A percentile compares a stretch with the other conserved stretches of the same genome.
Evolutionary conservation across 1,139 yeast species (phyloP).

Genomic region (Hyphopichia khmerensis): DNA sequence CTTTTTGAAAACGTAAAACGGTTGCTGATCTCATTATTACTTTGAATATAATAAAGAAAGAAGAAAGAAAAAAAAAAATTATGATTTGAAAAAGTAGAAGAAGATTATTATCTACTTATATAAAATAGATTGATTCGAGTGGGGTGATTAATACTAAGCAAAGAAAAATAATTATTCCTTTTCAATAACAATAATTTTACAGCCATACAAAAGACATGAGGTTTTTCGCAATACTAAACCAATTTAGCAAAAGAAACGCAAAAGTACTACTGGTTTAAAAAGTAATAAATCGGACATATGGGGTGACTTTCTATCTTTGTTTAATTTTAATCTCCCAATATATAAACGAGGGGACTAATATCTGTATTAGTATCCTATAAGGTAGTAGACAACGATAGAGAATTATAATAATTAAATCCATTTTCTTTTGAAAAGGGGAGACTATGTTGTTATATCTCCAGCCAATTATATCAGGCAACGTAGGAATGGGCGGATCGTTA

Average conservation of each 20-base stretch:
- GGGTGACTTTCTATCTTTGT: background rate
- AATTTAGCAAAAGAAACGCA: too few relatives aligned
- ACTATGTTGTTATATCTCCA: background rate
- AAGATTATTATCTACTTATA: background rate
- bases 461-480: background rate
- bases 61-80: background rate
- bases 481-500: background rate
- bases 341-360: too few relatives aligned
- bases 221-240: too few relatives aligned
- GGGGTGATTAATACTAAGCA: background rate
- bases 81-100: background rate
- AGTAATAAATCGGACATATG: background rate
- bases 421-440: too few relatives aligned
- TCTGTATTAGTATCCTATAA: too few relatives aligned
- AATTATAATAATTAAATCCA: too few relatives aligned
- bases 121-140: background rate
- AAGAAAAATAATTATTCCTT: too few relatives aligned
- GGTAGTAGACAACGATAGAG: too few relatives aligned
- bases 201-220: background rate
- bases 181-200: too few relatives aligned
- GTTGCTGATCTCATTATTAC: constrained; percentile 12
- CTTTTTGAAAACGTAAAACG: constrained; percentile 12
- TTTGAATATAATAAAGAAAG: too few relatives aligned
- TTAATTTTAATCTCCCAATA: background rate
- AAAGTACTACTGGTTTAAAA: too few relatives aligned